Evolutionary conservation across 257 asterid genomes (phyloP).

Genomic region (Rehmannia glutinosa): DNA sequence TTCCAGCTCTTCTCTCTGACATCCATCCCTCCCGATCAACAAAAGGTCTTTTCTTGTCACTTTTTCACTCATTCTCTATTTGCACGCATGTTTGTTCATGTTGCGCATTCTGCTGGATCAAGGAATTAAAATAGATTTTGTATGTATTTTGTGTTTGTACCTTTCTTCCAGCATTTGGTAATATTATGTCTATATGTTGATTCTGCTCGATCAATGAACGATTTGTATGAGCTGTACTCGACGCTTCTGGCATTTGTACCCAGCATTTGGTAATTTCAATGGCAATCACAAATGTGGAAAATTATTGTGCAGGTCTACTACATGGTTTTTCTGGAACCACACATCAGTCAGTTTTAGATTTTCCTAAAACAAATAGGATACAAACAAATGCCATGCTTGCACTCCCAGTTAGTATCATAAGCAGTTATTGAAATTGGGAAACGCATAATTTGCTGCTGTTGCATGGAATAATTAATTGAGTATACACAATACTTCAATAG

Average conservation of each 20-base stretch:
- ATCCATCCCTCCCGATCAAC: constrained; percentile 83
- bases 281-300: background rate
- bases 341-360: background rate
- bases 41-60: constrained; percentile 42
- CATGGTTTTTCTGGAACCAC: background rate
- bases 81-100: background rate
- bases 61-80: background rate
- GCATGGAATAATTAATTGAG: background rate
- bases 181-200: background rate
- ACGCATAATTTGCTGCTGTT: background rate
- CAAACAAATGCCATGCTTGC: background rate
- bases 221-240: background rate
- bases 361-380: background rate
- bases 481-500: background rate
- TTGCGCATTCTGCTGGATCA: background rate
- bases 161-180: background rate
- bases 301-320: background rate
- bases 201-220: background rate
- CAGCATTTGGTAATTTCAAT: background rate
- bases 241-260: background rate
- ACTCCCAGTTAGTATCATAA: background rate
- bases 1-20: constrained; percentile 93
- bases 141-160: background rate
- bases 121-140: background rate
- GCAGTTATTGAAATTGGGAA: background rate